These are phyloP conservation scores for Neurospora sp. DNA, from an alignment of 495 filamentous ascomycete species.

Conservation along the genomic window DNA sequence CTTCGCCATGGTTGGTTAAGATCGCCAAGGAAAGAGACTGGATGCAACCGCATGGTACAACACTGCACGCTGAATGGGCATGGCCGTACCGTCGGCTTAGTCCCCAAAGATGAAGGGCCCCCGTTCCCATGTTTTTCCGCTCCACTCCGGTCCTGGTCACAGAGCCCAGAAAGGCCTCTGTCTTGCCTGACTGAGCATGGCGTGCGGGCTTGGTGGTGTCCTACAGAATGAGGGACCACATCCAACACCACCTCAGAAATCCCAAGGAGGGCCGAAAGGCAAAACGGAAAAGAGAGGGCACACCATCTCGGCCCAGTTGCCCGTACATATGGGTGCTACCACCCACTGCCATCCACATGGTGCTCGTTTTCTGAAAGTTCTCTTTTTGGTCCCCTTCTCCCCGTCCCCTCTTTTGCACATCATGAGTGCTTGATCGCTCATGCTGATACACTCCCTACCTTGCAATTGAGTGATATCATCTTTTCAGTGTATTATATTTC, in stretches of 20 bases:
- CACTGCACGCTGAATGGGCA: constrained; percentile 4
- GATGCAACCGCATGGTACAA: constrained; percentile 7
- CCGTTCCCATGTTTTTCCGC: constrained; percentile 5
- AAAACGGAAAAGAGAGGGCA: constrained; percentile 1
- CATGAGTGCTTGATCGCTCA: neutral
- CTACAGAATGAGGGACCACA: neutral
- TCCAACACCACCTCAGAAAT: neutral
- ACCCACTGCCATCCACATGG: constrained; percentile 2
- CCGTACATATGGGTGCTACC: constrained; percentile 11
- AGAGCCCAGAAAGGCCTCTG: neutral
- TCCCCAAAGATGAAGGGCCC: constrained; percentile 8
- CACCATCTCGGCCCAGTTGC: constrained; percentile 7
- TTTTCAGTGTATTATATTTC: neutral
- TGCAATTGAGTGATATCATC: neutral
- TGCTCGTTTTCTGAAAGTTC: neutral
- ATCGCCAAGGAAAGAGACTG: neutral
- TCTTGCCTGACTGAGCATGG: constrained; percentile 3
- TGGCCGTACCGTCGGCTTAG: constrained; percentile 2
- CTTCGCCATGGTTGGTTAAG: neutral
- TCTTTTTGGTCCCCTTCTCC: neutral
- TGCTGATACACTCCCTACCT: neutral
- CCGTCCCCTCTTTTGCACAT: neutral
- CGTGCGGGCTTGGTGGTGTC: constrained; percentile 1
- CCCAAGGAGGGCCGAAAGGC: neutral
- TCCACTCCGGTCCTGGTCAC: constrained; percentile 1